Percentiles rank a stretch among this genome's conserved stretches.
Conservation (phyloP, 441 rosid genomes). For the Erysimum pusillum region DNA sequence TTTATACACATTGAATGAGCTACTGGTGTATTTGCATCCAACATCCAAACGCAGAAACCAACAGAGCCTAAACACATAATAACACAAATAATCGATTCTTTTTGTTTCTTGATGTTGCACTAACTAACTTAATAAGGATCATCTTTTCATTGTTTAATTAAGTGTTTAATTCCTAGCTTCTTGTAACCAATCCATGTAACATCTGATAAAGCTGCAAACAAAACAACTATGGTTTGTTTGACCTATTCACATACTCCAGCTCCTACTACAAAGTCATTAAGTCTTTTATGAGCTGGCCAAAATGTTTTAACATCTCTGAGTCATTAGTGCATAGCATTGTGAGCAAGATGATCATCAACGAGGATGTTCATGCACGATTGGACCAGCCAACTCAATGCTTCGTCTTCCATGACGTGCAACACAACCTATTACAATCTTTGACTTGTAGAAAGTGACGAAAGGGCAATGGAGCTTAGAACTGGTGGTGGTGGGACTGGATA, state of each 20-base stretch:
- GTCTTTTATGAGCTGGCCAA: constrained; percentile 67
- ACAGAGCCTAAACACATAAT: too few species aligned
- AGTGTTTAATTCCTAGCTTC: too few species aligned
- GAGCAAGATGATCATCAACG: constrained; percentile 78
- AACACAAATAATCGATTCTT: too few species aligned
- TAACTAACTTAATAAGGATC: too few species aligned
- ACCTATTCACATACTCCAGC: constrained; percentile 59
- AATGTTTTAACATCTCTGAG: constrained; percentile 67
- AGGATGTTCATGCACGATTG: constrained; percentile 81
- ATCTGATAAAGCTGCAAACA: too few species aligned
- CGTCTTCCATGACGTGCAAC: constrained; percentile 72
- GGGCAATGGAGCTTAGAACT: constrained; percentile 68
- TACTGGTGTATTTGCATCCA: background rate
- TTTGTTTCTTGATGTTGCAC: too few species aligned
- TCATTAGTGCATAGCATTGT: constrained; percentile 60
- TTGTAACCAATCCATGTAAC: too few species aligned
- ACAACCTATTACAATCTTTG: constrained; percentile 68
- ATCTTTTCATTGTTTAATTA: too few species aligned
- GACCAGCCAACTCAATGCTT: constrained; percentile 82
- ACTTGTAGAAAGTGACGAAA: constrained; percentile 73
- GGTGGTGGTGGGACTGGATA: background rate
- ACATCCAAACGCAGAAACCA: background rate
- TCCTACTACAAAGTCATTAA: constrained; percentile 60
- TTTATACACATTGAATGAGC: background rate
- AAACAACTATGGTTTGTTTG: too few species aligned